phyloP scores from a whole-genome alignment of 2,329 filamentous ascomycete genomes.

The Botryosphaeria dothidea region DNA sequence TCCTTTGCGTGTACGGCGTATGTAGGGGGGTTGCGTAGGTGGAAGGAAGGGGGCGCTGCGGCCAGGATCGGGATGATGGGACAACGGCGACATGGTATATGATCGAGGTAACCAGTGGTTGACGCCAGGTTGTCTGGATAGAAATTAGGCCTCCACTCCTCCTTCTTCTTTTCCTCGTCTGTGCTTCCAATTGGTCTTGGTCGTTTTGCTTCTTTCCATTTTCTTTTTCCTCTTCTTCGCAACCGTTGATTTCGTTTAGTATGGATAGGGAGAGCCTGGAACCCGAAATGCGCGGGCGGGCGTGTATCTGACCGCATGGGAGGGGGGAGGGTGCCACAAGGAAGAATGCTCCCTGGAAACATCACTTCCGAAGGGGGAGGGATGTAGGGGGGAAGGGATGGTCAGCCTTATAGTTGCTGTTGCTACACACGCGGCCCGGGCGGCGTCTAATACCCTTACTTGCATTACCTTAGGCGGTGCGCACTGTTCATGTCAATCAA shows the following conservation, averaged over 20 bases:
- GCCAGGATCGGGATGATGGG: neutral
- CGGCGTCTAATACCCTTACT: neutral
- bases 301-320: neutral
- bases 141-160: neutral
- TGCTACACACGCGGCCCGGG: slow-evolving; percentile 7
- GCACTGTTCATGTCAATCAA: slow-evolving; percentile 10
- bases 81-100: neutral
- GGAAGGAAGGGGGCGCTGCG: neutral
- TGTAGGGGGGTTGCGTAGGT: neutral
- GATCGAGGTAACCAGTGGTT: too few relatives aligned
- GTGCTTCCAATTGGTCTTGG: neutral
- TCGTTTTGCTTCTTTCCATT: neutral
- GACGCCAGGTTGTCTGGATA: neutral
- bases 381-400: neutral
- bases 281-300: neutral
- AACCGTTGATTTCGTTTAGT: neutral
- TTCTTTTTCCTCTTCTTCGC: neutral
- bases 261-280: neutral
- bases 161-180: neutral
- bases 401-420: slow-evolving; percentile 10
- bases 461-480: neutral
- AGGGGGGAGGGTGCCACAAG: neutral
- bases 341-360: neutral
- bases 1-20: neutral
- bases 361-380: neutral